Evolutionary conservation across 805 yeast species (phyloP), one percentile per base, ranked within the genome.

Genomic region (Yamadazyma endophytica): DNA sequence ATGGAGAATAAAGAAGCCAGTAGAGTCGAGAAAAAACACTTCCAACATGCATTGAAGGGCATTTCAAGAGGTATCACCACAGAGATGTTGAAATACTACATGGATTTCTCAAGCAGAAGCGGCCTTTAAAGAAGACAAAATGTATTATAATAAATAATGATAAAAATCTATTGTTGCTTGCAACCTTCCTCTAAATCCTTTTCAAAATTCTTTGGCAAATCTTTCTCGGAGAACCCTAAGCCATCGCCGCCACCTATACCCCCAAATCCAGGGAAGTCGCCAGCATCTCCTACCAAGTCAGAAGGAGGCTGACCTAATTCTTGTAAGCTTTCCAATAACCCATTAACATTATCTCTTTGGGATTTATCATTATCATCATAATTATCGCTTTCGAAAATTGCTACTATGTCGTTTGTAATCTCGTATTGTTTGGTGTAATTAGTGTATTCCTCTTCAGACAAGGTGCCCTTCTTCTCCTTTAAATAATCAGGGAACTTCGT

Each of bases 71-170:
- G 90, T 17, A 92, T 92, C 26, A 88, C 96, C 0, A 65, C 67
- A 8, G 96, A 86, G 14, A 87, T 90, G 96, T 50, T 89, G 19
- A 73, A 69, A 2, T 89, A 86, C 43, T 90, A 83, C 51, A 62
- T 62, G 38, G 75, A 65, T 13, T 81, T 79, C 52, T 68, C 76
- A 6, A 36, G 43, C 13, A 54, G 64, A 36, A 50, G 63, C 29
- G 70, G 70, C 5, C n/a, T n/a, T n/a, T 45, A 61, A 27, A 48
- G 39, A 31, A 41, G 53, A 18, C 40, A 37, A 33, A 14, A 13
- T 6, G 11, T 11, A 9, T 11, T 17, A 20, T 25, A 17, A 24
- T 15, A 30, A 11, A 19, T 19, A 8, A 19, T 19, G 5, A 52
- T 44, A 17, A 12, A 8, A 14, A 16, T 6, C 24, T 36, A 46